Evolutionary conservation across 306 rosid species (phyloP).

Genomic region (Senna tora): DNA sequence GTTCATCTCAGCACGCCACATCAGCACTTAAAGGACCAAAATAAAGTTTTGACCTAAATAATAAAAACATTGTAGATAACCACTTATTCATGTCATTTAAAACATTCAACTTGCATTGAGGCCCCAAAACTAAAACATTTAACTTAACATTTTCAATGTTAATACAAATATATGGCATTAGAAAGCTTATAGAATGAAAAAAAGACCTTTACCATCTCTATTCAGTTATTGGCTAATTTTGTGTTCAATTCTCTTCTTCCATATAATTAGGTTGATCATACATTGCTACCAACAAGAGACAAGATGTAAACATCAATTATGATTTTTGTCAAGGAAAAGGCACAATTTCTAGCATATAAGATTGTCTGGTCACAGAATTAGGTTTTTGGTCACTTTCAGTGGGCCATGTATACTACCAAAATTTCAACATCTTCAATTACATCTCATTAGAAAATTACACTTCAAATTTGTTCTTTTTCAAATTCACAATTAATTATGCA

Average conservation of each 20-base stretch:
- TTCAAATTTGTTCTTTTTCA: neutral
- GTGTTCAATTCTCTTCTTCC: neutral
- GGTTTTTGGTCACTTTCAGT: slow-evolving; percentile 46
- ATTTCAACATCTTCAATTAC: slow-evolving; percentile 13
- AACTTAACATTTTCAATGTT: no score
- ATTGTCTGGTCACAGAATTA: slow-evolving; percentile 23
- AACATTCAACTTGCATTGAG: no score
- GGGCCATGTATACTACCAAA: neutral
- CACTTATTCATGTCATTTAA: no score
- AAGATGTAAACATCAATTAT: slow-evolving; percentile 21
- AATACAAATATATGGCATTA: no score
- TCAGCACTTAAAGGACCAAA: no score
- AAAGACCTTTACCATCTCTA: slow-evolving; percentile 1
- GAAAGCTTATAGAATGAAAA: neutral
- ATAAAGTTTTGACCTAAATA: no score
- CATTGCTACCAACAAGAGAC: slow-evolving; percentile 1
- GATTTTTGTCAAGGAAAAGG: slow-evolving; percentile 35
- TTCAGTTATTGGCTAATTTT: neutral
- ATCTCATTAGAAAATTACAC: slow-evolving; percentile 12
- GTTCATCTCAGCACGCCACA: no score
- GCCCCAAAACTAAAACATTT: no score
- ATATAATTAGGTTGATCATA: slow-evolving; percentile 12
- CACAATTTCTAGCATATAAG: slow-evolving; percentile 34
- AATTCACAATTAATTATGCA: neutral
- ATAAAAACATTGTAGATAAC: no score